These are phyloP conservation scores for Eimeria acervulina DNA, from an alignment of 169 alveolate species.

Conservation along the genomic window DNA sequence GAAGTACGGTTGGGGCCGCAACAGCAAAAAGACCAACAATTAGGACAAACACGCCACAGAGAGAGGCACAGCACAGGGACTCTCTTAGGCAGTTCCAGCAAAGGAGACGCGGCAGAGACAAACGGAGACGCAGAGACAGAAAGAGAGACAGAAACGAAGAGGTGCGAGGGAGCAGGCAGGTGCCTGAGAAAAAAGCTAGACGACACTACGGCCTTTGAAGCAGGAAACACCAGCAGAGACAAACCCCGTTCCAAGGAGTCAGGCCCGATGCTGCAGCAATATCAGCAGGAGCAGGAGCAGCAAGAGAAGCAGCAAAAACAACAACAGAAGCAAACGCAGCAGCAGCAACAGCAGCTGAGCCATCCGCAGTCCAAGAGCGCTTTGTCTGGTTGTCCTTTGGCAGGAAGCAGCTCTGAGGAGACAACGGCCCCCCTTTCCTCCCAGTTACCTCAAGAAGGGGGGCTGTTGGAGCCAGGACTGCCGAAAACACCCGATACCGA, in stretches of 20 bases:
- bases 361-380: not conserved
- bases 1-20: not conserved
- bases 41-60: not conserved
- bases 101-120: not conserved
- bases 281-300: constrained; percentile 13
- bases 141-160: not conserved
- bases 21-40: not conserved
- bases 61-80: not conserved
- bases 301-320: constrained; percentile 32
- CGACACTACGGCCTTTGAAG: not conserved
- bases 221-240: not conserved
- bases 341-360: constrained; percentile 42
- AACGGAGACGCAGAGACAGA: not conserved
- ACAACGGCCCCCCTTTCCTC: not conserved
- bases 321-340: constrained; percentile 38
- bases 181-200: not conserved
- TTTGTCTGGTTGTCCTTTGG: not conserved
- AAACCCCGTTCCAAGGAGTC: not conserved
- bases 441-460: not conserved
- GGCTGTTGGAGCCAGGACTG: not conserved
- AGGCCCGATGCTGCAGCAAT: not conserved
- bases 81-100: not conserved
- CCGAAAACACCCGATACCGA: not conserved
- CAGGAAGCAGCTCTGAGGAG: constrained; percentile 27
- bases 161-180: not conserved